Evolutionary conservation across 768 basidiomycete genomes (phyloP).

Genomic region (Rubroboletus satanas): DNA sequence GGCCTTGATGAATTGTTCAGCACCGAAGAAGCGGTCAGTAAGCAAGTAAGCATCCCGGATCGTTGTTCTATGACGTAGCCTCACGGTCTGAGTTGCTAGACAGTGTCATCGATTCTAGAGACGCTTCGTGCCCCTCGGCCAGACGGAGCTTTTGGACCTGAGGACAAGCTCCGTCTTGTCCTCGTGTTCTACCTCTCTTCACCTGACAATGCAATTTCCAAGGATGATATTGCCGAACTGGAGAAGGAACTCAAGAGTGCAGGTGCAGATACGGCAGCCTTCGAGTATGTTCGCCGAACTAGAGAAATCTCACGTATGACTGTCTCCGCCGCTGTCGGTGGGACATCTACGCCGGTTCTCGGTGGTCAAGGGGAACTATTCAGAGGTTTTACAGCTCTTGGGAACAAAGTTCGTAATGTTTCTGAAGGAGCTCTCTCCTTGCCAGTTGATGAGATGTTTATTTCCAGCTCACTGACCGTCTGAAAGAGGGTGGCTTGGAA

Average conservation of each 20-base stretch:
- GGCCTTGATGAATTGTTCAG: conserved; percentile 97
- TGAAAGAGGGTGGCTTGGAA: conserved; percentile 95
- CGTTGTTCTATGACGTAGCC: not conserved
- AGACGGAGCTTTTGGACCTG: conserved; percentile 60
- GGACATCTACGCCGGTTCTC: conserved; percentile 64
- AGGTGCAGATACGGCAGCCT: conserved; percentile 76
- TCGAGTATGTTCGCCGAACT: conserved; percentile 90
- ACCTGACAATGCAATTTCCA: conserved; percentile 73
- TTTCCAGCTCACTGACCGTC: conserved; percentile 78
- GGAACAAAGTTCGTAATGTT: conserved; percentile 65
- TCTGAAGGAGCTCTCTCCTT: not conserved
- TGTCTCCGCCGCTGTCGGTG: conserved; percentile 55
- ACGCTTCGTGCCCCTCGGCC: conserved; percentile 72
- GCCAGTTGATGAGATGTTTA: not conserved
- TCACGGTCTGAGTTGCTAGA: conserved; percentile 39
- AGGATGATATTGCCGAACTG: conserved; percentile 84
- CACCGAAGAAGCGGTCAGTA: conserved; percentile 84
- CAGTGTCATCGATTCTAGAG: conserved; percentile 76
- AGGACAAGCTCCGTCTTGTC: conserved; percentile 90
- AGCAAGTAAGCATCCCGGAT: conserved; percentile 53
- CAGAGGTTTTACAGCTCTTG: conserved; percentile 88
- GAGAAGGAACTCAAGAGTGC: conserved; percentile 81
- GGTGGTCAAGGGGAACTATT: conserved; percentile 83
- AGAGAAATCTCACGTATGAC: conserved; percentile 94
- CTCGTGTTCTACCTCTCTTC: conserved; percentile 94